phyloP scores from a whole-genome alignment of 1,284 basidiomycete species.

The Boletus mariae region DNA sequence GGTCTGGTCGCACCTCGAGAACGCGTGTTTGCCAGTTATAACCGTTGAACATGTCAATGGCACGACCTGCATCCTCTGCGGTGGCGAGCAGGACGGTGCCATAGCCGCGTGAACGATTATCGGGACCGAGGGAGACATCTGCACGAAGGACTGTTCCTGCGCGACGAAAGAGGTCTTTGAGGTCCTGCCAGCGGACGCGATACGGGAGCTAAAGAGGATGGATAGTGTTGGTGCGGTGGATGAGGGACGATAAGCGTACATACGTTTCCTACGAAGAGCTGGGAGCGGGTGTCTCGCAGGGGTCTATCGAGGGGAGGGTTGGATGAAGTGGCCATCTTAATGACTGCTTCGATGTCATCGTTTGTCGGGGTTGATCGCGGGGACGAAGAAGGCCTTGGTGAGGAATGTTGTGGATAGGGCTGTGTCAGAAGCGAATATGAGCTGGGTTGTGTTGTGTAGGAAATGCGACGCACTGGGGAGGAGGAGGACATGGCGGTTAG shows the following conservation, averaged over 20 bases:
- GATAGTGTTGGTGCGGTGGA: background rate
- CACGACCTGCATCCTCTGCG: slow-evolving; percentile 87
- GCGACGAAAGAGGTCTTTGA: slow-evolving; percentile 95
- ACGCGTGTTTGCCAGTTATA: slow-evolving; percentile 91
- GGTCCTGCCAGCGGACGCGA: slow-evolving; percentile 97
- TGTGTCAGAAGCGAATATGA: slow-evolving; percentile 4
- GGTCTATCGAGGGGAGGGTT: slow-evolving; percentile 45
- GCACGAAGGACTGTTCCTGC: slow-evolving; percentile 94
- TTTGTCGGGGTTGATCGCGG: slow-evolving; percentile 45
- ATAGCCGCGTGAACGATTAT: slow-evolving; percentile 89
- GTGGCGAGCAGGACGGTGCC: slow-evolving; percentile 91
- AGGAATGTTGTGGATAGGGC: slow-evolving; percentile 2
- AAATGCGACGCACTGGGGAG: slow-evolving; percentile 11
- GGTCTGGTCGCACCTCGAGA: slow-evolving; percentile 84
- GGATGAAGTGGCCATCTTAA: slow-evolving; percentile 69
- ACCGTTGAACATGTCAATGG: slow-evolving; percentile 88
- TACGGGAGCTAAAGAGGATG: slow-evolving; percentile 69
- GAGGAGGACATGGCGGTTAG: slow-evolving; percentile 15
- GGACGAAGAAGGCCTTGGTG: slow-evolving; percentile 19
- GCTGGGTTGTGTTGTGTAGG: background rate
- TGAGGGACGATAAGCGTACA: slow-evolving; percentile 28
- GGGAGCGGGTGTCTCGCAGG: slow-evolving; percentile 78
- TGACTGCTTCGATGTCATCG: slow-evolving; percentile 79
- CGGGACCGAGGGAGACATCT: slow-evolving; percentile 88
- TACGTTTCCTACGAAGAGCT: slow-evolving; percentile 91